Percentiles rank a stretch among this genome's conserved stretches.
phyloP scores from a whole-genome alignment of 2,329 filamentous ascomycete species.

The Pseudogymnoascus pannorum region DNA sequence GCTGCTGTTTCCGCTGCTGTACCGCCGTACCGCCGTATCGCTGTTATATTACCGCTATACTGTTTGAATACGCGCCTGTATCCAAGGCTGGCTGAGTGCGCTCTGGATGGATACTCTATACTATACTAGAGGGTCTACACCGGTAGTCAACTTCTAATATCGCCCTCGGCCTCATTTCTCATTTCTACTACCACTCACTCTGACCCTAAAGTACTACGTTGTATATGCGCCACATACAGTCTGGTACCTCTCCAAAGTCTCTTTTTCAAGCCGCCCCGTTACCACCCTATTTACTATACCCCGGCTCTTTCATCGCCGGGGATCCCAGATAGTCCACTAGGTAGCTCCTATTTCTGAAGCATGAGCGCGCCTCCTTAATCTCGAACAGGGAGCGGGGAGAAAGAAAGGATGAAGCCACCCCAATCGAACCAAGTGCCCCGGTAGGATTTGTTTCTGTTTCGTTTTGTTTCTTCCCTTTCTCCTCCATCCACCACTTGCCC shows the following conservation, averaged over 20 bases:
- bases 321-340: not conserved
- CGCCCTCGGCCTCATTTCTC: too few species aligned
- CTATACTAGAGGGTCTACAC: too few species aligned
- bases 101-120: too few species aligned
- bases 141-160: not conserved
- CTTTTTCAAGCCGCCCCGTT: not conserved
- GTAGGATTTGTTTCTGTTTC: not conserved
- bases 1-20: not conserved
- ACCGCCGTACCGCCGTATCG: not conserved
- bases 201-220: too few species aligned
- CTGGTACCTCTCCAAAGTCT: not conserved
- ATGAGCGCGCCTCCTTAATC: conserved; percentile 3
- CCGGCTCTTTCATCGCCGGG: not conserved
- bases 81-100: not conserved
- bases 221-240: too few species aligned
- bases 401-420: not conserved
- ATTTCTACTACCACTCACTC: too few species aligned
- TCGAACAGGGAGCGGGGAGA: not conserved
- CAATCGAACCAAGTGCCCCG: not conserved
- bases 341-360: conserved; percentile 5
- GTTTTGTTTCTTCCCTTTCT: not conserved
- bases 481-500: not conserved
- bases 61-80: not conserved
- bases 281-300: not conserved
- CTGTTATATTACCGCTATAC: not conserved